Evolutionary conservation across 2,329 filamentous ascomycete genomes (phyloP).

Genomic region (Parafenestella ontariensis): DNA sequence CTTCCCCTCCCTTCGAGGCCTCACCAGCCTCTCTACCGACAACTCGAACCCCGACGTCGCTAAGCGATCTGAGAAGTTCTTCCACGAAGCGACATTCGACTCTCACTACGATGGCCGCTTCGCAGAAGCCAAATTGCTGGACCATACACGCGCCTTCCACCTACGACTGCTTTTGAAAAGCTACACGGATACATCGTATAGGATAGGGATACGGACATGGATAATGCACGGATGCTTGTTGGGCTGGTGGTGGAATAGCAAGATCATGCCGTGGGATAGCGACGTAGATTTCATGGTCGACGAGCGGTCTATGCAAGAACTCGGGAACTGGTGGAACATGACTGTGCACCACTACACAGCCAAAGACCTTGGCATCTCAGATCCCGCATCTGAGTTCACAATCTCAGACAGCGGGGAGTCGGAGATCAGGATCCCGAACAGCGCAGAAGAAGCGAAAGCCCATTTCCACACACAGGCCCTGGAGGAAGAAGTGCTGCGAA

Average conservation of each 20-base stretch:
- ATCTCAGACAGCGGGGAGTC: too few relatives aligned
- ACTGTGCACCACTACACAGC: conserved; percentile 57
- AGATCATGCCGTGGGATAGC: conserved; percentile 68
- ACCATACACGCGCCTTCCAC: conserved; percentile 56
- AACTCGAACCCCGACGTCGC: conserved; percentile 21
- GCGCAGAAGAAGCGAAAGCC: conserved; percentile 32
- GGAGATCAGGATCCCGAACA: too few relatives aligned
- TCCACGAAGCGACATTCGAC: conserved; percentile 55
- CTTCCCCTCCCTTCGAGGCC: conserved; percentile 18
- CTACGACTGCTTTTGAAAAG: conserved; percentile 62
- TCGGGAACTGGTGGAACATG: conserved; percentile 68
- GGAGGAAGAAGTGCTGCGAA: conserved; percentile 17
- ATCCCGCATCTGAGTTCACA: background rate
- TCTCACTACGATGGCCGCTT: conserved; percentile 66
- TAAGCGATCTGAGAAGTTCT: conserved; percentile 38
- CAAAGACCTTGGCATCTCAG: conserved; percentile 12
- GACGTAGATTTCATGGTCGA: conserved; percentile 67
- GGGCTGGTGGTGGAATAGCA: conserved; percentile 69
- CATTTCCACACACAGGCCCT: background rate
- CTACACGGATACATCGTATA: conserved; percentile 64
- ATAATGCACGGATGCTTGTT: conserved; percentile 68
- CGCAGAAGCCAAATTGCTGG: conserved; percentile 54
- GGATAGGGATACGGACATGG: conserved; percentile 66
- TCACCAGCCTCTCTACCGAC: conserved; percentile 27
- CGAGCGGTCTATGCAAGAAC: conserved; percentile 61